Percentiles rank a stretch among this genome's conserved stretches.
Evolutionary conservation across 257 asterid genomes (phyloP).

Genomic region (Ocimum tenuiflorum): DNA sequence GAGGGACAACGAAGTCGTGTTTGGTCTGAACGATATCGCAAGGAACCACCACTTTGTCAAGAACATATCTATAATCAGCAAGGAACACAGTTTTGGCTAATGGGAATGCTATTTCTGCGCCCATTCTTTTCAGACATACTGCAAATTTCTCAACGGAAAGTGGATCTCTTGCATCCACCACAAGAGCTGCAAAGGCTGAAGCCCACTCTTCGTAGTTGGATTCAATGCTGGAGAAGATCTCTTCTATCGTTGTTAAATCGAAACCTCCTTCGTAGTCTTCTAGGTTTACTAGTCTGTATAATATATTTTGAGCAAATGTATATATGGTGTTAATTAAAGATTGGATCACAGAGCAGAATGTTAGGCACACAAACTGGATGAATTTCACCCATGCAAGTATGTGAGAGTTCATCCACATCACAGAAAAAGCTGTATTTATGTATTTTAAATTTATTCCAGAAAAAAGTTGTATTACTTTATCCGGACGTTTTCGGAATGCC

Average conservation of each 20-base stretch:
- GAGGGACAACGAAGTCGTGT: conserved; percentile 59
- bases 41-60: conserved; percentile 45
- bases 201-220: conserved; percentile 62
- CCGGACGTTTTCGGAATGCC: no score
- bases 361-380: no score
- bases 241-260: conserved; percentile 36
- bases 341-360: no score
- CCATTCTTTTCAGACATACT: conserved; percentile 47
- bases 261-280: conserved; percentile 79
- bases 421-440: no score
- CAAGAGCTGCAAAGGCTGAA: conserved; percentile 38
- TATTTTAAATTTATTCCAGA: no score
- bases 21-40: conserved; percentile 50
- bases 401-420: no score
- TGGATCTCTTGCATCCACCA: conserved; percentile 49
- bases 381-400: no score
- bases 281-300: conserved; percentile 41
- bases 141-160: conserved; percentile 33
- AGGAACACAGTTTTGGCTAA: conserved; percentile 60
- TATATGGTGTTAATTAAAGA: no score
- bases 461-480: no score
- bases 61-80: conserved; percentile 44
- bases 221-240: conserved; percentile 45
- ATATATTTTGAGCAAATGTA: no score
- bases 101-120: conserved; percentile 39